These are phyloP conservation scores for Bombardia bombarda DNA, from an alignment of 495 filamentous ascomycete genomes.

Conservation along the genomic window DNA sequence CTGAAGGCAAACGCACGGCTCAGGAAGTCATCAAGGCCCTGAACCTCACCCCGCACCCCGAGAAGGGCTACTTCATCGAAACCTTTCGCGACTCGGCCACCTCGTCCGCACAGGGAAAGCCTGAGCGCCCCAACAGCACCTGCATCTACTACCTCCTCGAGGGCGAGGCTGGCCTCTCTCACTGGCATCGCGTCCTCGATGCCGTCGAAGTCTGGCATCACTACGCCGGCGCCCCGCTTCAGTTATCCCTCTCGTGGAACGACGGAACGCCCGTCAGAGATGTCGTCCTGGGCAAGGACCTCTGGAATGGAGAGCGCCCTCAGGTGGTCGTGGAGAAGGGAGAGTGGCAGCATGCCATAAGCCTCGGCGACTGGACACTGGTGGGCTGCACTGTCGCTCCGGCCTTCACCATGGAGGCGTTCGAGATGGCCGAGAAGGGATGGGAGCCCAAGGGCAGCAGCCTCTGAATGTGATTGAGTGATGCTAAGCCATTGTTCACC, in stretches of 20 bases:
- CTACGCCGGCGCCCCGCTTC: slow-evolving; percentile 40
- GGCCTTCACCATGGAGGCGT: too few relatives aligned
- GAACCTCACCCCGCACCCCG: slow-evolving; percentile 31
- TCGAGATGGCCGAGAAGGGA: too few relatives aligned
- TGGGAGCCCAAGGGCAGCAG: too few relatives aligned
- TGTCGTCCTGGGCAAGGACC: slow-evolving; percentile 28
- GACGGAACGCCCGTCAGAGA: slow-evolving; percentile 21
- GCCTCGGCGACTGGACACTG: slow-evolving; percentile 38
- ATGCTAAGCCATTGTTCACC: too few relatives aligned
- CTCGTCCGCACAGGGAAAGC: slow-evolving; percentile 12
- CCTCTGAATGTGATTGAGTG: too few relatives aligned
- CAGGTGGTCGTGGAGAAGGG: slow-evolving; percentile 31
- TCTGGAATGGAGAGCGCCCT: slow-evolving; percentile 31
- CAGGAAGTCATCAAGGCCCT: slow-evolving; percentile 32
- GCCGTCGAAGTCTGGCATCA: slow-evolving; percentile 42
- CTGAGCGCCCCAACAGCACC: slow-evolving; percentile 39
- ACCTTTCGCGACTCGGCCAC: slow-evolving; percentile 31
- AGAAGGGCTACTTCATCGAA: slow-evolving; percentile 40
- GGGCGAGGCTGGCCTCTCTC: slow-evolving; percentile 25
- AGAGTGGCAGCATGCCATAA: slow-evolving; percentile 37
- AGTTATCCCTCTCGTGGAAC: slow-evolving; percentile 28
- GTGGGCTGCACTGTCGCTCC: slow-evolving; percentile 26
- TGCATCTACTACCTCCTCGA: slow-evolving; percentile 44
- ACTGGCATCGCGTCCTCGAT: slow-evolving; percentile 43
- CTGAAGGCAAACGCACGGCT: too few relatives aligned